These are phyloP conservation scores for Asterophora parasitica DNA, from an alignment of 768 basidiomycete genomes.

Conservation along the genomic window DNA sequence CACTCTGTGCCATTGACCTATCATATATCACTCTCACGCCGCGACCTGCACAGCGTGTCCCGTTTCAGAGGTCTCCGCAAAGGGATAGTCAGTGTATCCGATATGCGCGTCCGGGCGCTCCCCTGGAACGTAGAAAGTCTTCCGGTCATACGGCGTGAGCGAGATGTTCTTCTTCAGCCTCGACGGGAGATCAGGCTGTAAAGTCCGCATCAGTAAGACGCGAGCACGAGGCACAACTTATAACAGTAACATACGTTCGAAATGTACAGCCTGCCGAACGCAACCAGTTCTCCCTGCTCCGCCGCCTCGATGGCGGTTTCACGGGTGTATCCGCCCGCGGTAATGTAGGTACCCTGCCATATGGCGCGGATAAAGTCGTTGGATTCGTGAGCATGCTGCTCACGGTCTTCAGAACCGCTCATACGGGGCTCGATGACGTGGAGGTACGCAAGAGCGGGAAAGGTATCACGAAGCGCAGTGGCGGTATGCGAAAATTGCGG, in stretches of 20 bases:
- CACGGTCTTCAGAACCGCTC: constrained; percentile 16
- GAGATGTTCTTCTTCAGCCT: constrained; percentile 24
- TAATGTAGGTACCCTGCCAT: constrained; percentile 29
- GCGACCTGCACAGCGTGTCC: too few relatives aligned
- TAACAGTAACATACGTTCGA: constrained; percentile 29
- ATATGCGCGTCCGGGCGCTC: constrained; percentile 17
- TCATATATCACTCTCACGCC: too few relatives aligned
- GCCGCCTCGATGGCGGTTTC: constrained; percentile 25
- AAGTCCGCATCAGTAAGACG: too few relatives aligned
- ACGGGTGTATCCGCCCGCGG: constrained; percentile 31
- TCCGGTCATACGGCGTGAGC: constrained; percentile 21
- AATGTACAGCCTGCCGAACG: constrained; percentile 34
- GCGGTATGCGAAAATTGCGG: constrained; percentile 31
- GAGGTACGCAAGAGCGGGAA: constrained; percentile 40
- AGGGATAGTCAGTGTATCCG: constrained; percentile 30
- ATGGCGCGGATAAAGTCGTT: constrained; percentile 35
- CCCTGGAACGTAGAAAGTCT: constrained; percentile 23
- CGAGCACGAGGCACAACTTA: background rate
- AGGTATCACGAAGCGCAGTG: constrained; percentile 26
- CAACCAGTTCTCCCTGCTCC: constrained; percentile 28
- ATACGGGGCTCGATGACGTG: constrained; percentile 36
- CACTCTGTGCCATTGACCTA: too few relatives aligned
- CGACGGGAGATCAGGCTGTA: constrained; percentile 29
- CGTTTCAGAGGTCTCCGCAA: too few relatives aligned
- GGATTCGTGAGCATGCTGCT: constrained; percentile 4